phyloP scores from a whole-genome alignment of 208 protist species.

The Kentomonas sorsogonicus region DNA sequence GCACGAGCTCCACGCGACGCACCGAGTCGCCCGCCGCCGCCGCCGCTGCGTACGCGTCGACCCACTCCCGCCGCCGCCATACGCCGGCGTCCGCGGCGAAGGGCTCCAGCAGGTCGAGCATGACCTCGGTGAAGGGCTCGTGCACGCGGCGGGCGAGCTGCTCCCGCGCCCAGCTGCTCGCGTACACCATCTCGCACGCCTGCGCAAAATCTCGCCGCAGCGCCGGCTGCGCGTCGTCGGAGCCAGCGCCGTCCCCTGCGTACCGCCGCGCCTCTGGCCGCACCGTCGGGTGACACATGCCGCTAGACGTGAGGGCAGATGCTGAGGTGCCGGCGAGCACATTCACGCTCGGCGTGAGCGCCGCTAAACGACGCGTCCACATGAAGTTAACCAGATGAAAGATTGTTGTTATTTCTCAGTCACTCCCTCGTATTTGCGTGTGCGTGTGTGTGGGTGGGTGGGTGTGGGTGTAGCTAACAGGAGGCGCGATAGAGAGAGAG shows the following conservation, averaged over 20 bases:
- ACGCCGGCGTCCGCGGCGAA: conserved; percentile 40
- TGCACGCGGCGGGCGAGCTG: conserved; percentile 49
- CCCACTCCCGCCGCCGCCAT: conserved; percentile 21
- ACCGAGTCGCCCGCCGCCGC: conserved; percentile 3
- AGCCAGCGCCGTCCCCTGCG: too few species aligned
- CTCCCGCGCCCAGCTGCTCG: conserved; percentile 39
- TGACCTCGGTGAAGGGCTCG: conserved; percentile 57
- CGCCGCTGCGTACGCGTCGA: conserved; percentile 14
- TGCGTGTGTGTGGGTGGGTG: not conserved
- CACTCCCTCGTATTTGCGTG: too few species aligned
- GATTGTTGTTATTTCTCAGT: too few species aligned
- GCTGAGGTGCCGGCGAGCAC: too few species aligned
- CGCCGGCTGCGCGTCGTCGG: too few species aligned
- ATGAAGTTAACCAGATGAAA: too few species aligned
- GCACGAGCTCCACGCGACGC: conserved; percentile 22
- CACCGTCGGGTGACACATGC: too few species aligned
- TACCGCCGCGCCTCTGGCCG: too few species aligned
- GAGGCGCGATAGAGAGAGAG: not conserved
- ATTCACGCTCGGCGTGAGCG: too few species aligned
- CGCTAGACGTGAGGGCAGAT: too few species aligned
- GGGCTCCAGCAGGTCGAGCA: conserved; percentile 38
- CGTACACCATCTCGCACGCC: conserved; percentile 55
- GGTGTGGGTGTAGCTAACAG: not conserved
- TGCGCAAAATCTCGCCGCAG: too few species aligned
- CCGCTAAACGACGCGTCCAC: too few species aligned